Evolutionary conservation across 2,329 filamentous ascomycete species (phyloP).

Genomic region (Cryphonectria nitschkei): DNA sequence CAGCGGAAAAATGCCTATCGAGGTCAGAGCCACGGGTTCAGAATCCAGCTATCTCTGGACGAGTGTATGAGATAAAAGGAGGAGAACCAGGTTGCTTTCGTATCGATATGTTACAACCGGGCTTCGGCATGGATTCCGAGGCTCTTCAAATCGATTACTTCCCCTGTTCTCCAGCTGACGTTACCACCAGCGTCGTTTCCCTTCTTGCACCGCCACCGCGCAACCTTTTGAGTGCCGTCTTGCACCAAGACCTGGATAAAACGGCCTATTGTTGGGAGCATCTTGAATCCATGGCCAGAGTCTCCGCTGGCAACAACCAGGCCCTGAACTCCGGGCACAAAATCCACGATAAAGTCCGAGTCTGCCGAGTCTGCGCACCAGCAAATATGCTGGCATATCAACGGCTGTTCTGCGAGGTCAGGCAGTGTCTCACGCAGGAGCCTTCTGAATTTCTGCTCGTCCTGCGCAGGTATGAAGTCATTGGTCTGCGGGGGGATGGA

Average conservation of each 20-base stretch:
- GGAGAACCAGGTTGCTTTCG: too few species aligned
- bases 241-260: constrained; percentile 55
- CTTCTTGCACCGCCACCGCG: constrained; percentile 58
- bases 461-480: constrained; percentile 55
- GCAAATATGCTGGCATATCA: constrained; percentile 62
- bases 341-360: constrained; percentile 64
- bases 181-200: constrained; percentile 31
- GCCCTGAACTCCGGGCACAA: constrained; percentile 53
- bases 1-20: too few species aligned
- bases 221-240: constrained; percentile 46
- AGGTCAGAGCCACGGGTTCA: too few species aligned
- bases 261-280: constrained; percentile 62
- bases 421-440: constrained; percentile 58
- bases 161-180: constrained; percentile 45
- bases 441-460: constrained; percentile 55
- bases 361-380: constrained; percentile 66
- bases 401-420: constrained; percentile 54
- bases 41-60: too few species aligned
- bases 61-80: too few species aligned
- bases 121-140: too few species aligned
- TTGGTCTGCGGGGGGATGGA: constrained; percentile 47
- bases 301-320: constrained; percentile 60
- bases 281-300: constrained; percentile 66
- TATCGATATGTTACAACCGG: too few species aligned
- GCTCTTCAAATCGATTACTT: constrained; percentile 34